phyloP scores from a whole-genome alignment of 306 rosid species.

The Castanea mollissima region DNA sequence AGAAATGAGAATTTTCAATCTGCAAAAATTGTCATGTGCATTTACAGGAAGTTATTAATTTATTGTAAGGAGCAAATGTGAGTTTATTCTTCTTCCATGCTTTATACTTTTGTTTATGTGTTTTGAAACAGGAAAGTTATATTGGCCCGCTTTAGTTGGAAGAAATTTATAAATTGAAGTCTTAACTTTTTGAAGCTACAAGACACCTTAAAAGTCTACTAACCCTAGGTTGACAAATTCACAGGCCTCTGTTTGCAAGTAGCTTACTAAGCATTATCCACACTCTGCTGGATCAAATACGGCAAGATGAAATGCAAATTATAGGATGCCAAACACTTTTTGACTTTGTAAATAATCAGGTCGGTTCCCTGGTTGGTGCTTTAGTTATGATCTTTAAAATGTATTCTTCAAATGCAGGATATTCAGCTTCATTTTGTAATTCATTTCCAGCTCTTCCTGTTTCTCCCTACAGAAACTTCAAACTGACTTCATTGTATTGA shows the following conservation, averaged over 20 bases:
- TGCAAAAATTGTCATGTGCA: constrained; percentile 74
- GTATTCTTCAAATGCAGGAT: constrained; percentile 1
- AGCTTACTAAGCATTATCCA: constrained; percentile 87
- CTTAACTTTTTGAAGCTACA: not conserved
- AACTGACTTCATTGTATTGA: constrained; percentile 12
- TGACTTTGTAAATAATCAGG: constrained; percentile 94
- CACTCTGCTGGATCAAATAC: constrained; percentile 82
- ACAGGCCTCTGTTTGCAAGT: constrained; percentile 86
- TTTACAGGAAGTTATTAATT: constrained; percentile 72
- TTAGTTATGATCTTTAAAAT: not conserved
- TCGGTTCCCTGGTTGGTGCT: constrained; percentile 26
- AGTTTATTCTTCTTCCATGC: constrained; percentile 38
- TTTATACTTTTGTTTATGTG: constrained; percentile 7
- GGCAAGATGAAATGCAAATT: constrained; percentile 82
- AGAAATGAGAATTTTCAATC: constrained; percentile 70
- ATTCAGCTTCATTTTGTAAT: constrained; percentile 1
- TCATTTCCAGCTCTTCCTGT: constrained; percentile 6
- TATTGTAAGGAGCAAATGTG: constrained; percentile 95
- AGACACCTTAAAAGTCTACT: not conserved
- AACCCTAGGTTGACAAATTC: constrained; percentile 16
- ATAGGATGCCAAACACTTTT: constrained; percentile 84
- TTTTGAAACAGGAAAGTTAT: not conserved
- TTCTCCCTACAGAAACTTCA: constrained; percentile 8
- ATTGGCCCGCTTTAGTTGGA: not conserved
- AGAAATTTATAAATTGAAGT: not conserved